Conservation (phyloP, 2,329 filamentous ascomycete species). For the Talaromyces sp. region DNA sequence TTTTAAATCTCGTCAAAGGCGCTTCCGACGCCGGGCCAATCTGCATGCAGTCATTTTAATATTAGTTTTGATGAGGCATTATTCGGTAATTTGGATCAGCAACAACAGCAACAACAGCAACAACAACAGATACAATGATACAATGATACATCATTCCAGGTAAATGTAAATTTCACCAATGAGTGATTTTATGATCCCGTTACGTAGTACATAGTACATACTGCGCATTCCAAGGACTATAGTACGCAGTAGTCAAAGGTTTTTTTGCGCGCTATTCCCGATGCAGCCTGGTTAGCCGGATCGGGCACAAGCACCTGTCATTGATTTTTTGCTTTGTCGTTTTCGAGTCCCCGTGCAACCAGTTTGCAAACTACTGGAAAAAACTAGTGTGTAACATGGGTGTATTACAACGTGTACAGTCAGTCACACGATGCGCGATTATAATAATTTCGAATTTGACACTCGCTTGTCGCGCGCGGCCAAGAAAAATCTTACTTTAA, state of each 20-base stretch:
- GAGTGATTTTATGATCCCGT: too few relatives aligned
- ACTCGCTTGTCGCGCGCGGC: neutral
- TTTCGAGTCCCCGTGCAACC: neutral
- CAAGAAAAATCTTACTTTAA: too few relatives aligned
- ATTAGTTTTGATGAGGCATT: neutral
- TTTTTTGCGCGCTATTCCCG: neutral
- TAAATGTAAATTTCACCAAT: too few relatives aligned
- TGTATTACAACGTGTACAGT: too few relatives aligned
- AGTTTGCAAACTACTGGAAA: neutral
- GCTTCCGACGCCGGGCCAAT: neutral
- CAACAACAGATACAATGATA: too few relatives aligned
- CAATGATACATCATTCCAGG: too few relatives aligned
- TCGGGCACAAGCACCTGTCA: neutral
- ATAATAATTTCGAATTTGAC: neutral
- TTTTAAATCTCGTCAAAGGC: neutral
- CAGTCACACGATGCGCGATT: neutral
- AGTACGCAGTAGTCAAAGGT: too few relatives aligned
- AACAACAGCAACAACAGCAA: too few relatives aligned
- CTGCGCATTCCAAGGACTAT: too few relatives aligned
- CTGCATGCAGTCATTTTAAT: too few relatives aligned
- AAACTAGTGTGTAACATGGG: neutral
- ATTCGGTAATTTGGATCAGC: too few relatives aligned
- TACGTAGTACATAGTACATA: too few relatives aligned
- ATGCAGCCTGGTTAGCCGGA: neutral
- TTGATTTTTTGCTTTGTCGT: neutral